phyloP scores from a whole-genome alignment of 306 rosid genomes.

The Dicorynia guianensis region DNA sequence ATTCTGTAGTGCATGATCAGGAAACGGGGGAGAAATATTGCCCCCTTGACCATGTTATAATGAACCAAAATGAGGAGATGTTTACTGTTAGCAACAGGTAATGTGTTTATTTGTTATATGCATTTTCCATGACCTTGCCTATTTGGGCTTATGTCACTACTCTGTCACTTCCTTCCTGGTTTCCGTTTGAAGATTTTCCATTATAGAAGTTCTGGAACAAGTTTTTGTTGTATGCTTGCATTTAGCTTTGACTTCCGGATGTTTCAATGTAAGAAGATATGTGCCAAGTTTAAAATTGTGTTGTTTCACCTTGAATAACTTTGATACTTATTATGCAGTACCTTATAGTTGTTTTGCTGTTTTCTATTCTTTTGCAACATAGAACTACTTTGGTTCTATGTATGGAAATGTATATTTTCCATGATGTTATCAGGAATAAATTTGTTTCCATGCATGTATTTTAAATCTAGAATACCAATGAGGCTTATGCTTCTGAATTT shows the following conservation, averaged over 20 bases:
- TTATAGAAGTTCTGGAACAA: not conserved
- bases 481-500: not conserved
- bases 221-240: not conserved
- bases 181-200: not conserved
- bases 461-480: not conserved
- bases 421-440: not conserved
- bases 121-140: not conserved
- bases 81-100: constrained; percentile 99
- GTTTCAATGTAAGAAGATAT: constrained; percentile 11
- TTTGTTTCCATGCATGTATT: not conserved
- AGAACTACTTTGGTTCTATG: not conserved
- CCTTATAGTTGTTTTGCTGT: not conserved
- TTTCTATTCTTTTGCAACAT: not conserved
- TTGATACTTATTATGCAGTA: not conserved
- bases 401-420: not conserved
- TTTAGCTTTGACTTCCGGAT: not conserved
- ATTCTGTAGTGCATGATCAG: constrained; percentile 93
- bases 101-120: constrained; percentile 22
- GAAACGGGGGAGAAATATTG: constrained; percentile 84
- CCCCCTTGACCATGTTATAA: constrained; percentile 82
- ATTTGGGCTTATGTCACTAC: not conserved
- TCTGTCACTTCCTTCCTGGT: constrained; percentile 7
- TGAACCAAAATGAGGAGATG: constrained; percentile 91
- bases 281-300: not conserved
- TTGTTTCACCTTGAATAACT: not conserved